These are phyloP conservation scores for Alternaria sp. DNA, from an alignment of 2,329 filamentous ascomycete genomes.

Conservation along the genomic window DNA sequence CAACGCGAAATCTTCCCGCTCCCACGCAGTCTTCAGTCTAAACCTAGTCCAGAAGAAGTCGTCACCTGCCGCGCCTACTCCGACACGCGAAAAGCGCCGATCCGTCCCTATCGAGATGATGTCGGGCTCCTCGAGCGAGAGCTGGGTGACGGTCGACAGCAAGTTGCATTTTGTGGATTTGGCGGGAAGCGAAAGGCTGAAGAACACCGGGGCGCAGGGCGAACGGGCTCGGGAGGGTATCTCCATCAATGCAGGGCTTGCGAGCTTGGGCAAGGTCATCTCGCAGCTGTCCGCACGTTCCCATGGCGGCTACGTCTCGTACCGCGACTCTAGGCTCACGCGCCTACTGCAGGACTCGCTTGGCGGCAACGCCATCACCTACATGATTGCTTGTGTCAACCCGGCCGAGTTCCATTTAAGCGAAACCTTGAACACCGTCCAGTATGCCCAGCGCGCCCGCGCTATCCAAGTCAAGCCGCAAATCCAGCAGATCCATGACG, in stretches of 20 bases:
- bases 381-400: constrained; percentile 99
- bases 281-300: constrained; percentile 93
- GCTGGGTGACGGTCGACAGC: constrained; percentile 87
- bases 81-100: constrained; percentile 76
- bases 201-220: constrained; percentile 95
- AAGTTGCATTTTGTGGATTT: constrained; percentile 99
- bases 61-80: constrained; percentile 55
- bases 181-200: constrained; percentile 93
- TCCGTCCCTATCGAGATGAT: constrained; percentile 86
- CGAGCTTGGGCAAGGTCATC: constrained; percentile 95
- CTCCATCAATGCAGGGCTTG: constrained; percentile 95
- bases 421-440: constrained; percentile 93
- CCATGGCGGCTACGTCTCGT: constrained; percentile 89
- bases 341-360: constrained; percentile 94
- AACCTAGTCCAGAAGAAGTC: constrained; percentile 87
- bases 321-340: constrained; percentile 96
- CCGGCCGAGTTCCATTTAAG: constrained; percentile 96
- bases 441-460: constrained; percentile 94
- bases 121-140: constrained; percentile 61
- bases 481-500: constrained; percentile 88
- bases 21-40: constrained; percentile 94
- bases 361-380: constrained; percentile 95
- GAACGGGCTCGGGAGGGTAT: constrained; percentile 96
- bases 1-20: constrained; percentile 96
- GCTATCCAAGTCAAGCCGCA: constrained; percentile 97